A percentile compares a stretch with the other conserved stretches of the same genome.
Evolutionary conservation across 495 filamentous ascomycete species (phyloP).

Genomic region (Xeromyces bisporus): DNA sequence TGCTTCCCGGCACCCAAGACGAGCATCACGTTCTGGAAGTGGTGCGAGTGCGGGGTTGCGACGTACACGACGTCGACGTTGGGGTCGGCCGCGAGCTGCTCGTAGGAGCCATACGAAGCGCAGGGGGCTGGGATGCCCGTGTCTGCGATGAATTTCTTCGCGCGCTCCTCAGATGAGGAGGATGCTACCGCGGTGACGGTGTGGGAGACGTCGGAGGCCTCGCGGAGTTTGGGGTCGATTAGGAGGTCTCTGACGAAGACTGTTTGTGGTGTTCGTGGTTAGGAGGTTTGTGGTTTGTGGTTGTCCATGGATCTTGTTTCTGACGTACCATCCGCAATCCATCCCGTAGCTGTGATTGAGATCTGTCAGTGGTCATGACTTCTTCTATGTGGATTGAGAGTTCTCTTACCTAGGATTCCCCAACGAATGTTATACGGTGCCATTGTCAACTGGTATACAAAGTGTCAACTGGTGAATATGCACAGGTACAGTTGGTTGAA

Average conservation of each 20-base stretch:
- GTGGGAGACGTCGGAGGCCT: slow-evolving; percentile 60
- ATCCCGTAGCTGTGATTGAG: slow-evolving; percentile 50
- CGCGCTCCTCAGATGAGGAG: slow-evolving; percentile 50
- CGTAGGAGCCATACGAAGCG: slow-evolving; percentile 67
- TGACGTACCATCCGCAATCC: slow-evolving; percentile 53
- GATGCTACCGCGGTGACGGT: slow-evolving; percentile 68
- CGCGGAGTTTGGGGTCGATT: slow-evolving; percentile 52
- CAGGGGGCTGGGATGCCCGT: slow-evolving; percentile 45
- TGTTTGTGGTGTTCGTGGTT: slow-evolving; percentile 10
- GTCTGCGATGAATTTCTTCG: slow-evolving; percentile 53
- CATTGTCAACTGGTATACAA: slow-evolving; percentile 11
- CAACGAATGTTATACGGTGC: slow-evolving; percentile 47
- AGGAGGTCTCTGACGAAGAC: slow-evolving; percentile 75
- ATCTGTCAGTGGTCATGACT: neutral
- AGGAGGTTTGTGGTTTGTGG: neutral
- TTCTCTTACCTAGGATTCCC: slow-evolving; percentile 52
- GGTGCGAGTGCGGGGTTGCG: slow-evolving; percentile 87
- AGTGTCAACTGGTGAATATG: no score
- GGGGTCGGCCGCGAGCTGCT: slow-evolving; percentile 57
- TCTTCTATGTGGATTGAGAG: neutral
- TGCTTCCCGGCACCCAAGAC: slow-evolving; percentile 69
- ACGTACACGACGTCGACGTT: slow-evolving; percentile 82
- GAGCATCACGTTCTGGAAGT: slow-evolving; percentile 81
- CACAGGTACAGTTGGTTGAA: no score
- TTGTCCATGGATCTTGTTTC: slow-evolving; percentile 1